Conservation (phyloP, 257 asterid genomes). For the Plantago ovata region DNA sequence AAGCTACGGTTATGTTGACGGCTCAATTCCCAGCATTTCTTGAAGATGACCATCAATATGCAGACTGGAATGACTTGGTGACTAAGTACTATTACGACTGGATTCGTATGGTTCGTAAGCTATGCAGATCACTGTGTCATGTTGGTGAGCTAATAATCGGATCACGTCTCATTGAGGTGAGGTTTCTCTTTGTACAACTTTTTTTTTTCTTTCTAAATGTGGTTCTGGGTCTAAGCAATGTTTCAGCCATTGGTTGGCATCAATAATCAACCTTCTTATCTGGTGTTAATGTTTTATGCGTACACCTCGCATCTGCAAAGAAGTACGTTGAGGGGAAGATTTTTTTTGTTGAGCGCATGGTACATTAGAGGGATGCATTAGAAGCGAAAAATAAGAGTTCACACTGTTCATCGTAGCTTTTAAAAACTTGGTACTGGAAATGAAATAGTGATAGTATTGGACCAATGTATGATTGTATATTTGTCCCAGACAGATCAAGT, state of each 20-base stretch:
- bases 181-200: neutral
- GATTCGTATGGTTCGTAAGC: neutral
- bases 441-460: too few relatives aligned
- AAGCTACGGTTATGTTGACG: neutral
- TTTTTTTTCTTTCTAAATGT: neutral
- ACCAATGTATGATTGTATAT: too few relatives aligned
- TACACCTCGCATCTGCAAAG: too few relatives aligned
- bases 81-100: neutral
- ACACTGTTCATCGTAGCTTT: too few relatives aligned
- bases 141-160: slow-evolving; percentile 2
- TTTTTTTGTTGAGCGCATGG: too few relatives aligned
- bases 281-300: neutral
- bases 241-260: neutral
- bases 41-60: neutral
- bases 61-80: neutral
- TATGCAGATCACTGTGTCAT: neutral
- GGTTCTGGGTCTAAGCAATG: neutral
- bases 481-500: too few relatives aligned
- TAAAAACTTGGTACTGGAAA: too few relatives aligned
- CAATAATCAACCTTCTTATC: neutral
- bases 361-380: too few relatives aligned
- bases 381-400: too few relatives aligned
- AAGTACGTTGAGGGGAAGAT: too few relatives aligned
- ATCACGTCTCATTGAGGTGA: neutral
- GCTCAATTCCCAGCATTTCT: neutral